phyloP scores from a whole-genome alignment of 2,329 filamentous ascomycete genomes.

The Fusarium sp. region DNA sequence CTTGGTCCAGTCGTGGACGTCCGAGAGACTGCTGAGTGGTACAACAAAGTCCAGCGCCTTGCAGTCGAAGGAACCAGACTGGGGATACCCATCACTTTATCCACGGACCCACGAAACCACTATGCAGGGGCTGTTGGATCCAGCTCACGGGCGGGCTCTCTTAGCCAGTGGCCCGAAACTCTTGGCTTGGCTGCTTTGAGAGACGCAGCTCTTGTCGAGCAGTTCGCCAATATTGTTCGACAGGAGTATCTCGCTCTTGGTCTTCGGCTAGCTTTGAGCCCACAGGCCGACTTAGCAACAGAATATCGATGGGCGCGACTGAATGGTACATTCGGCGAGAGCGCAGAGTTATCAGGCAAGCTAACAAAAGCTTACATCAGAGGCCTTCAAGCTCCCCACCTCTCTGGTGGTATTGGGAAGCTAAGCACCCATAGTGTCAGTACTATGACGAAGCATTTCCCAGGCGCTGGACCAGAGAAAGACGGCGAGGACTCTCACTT shows the following conservation, averaged over 20 bases:
- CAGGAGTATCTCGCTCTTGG: constrained; percentile 61
- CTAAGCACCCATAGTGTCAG: constrained; percentile 58
- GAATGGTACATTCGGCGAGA: constrained; percentile 62
- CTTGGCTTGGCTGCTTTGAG: constrained; percentile 65
- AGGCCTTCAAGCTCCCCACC: constrained; percentile 61
- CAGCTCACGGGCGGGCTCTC: constrained; percentile 58
- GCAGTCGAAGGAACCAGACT: constrained; percentile 60
- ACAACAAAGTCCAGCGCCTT: constrained; percentile 59
- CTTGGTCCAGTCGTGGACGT: constrained; percentile 59
- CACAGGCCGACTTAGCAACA: constrained; percentile 65
- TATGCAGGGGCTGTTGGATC: constrained; percentile 61
- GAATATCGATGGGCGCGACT: constrained; percentile 66
- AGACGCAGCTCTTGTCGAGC: constrained; percentile 57
- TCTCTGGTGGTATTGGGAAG: constrained; percentile 33
- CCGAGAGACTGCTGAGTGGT: constrained; percentile 55
- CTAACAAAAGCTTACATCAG: constrained; percentile 61
- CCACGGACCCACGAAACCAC: constrained; percentile 62
- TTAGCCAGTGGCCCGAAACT: constrained; percentile 67
- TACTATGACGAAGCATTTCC: constrained; percentile 68
- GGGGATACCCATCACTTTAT: constrained; percentile 64
- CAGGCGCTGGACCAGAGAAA: constrained; percentile 64
- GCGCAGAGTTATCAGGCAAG: constrained; percentile 57
- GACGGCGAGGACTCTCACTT: constrained; percentile 68
- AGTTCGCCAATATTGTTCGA: constrained; percentile 64
- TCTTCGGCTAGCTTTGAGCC: constrained; percentile 62